phyloP scores from a whole-genome alignment of 1,284 basidiomycete species.

The Puccinia coronata region DNA sequence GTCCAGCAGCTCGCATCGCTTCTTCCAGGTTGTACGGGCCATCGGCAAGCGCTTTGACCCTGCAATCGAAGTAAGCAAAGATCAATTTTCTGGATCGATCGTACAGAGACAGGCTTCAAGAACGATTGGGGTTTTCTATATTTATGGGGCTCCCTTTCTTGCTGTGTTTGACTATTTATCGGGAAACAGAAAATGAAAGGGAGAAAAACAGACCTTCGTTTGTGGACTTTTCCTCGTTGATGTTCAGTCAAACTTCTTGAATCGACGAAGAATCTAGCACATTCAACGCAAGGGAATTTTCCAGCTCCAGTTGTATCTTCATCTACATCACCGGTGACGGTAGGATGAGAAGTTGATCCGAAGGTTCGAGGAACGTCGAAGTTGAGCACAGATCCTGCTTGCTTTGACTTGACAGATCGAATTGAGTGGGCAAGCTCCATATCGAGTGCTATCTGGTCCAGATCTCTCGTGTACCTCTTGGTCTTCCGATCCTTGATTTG shows the following conservation, averaged over 20 bases:
- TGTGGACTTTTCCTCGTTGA: conserved; percentile 39
- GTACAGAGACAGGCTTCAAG: not conserved
- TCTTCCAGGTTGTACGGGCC: conserved; percentile 48
- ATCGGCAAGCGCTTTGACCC: conserved; percentile 37
- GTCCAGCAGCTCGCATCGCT: conserved; percentile 45
- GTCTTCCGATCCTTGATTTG: conserved; percentile 37
- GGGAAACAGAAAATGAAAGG: not conserved
- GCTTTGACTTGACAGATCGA: conserved; percentile 10
- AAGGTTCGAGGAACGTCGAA: conserved; percentile 27
- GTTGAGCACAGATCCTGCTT: not conserved
- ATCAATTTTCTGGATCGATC: not conserved
- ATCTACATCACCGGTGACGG: conserved; percentile 35
- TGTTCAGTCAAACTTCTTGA: conserved; percentile 33
- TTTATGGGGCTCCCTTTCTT: not conserved
- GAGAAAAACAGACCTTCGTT: conserved; percentile 37
- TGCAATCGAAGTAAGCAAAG: not conserved
- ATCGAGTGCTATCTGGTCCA: conserved; percentile 43
- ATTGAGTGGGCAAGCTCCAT: conserved; percentile 35
- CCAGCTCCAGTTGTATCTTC: conserved; percentile 44
- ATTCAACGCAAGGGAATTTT: conserved; percentile 42
- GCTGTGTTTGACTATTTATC: not conserved
- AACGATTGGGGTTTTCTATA: not conserved
- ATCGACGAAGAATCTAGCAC: conserved; percentile 46
- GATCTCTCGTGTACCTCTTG: conserved; percentile 35
- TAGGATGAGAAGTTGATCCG: conserved; percentile 43